phyloP scores from a whole-genome alignment of 2,329 filamentous ascomycete species.

The Aspergillus sp. region DNA sequence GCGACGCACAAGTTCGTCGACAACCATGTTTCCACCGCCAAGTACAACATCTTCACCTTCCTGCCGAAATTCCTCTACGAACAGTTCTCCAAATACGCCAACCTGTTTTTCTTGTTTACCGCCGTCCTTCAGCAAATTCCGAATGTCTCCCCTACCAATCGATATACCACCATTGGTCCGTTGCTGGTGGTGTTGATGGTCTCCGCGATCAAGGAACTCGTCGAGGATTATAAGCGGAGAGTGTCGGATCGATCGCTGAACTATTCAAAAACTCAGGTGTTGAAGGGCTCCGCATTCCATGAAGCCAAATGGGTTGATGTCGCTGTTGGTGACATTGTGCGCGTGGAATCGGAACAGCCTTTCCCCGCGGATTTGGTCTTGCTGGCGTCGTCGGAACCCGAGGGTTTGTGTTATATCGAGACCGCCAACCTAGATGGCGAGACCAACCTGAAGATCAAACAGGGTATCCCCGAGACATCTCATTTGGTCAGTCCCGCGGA shows the following conservation, averaged over 20 bases:
- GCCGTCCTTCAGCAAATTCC: conserved; percentile 93
- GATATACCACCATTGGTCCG: conserved; percentile 95
- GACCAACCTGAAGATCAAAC: conserved; percentile 98
- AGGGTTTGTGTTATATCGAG: conserved; percentile 97
- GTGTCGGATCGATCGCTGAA: conserved; percentile 84
- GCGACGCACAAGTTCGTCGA: conserved; percentile 84
- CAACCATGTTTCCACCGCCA: conserved; percentile 96
- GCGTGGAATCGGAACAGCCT: conserved; percentile 90
- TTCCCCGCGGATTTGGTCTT: conserved; percentile 94
- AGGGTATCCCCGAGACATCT: conserved; percentile 89
- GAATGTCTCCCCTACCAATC: conserved; percentile 89
- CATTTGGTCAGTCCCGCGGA: conserved; percentile 83
- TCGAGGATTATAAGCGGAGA: conserved; percentile 91
- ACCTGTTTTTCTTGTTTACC: conserved; percentile 98
- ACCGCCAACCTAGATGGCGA: conserved; percentile 97
- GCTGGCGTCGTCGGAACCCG: conserved; percentile 90
- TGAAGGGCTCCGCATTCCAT: conserved; percentile 79
- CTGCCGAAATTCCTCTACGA: conserved; percentile 96
- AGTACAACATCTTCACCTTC: conserved; percentile 93
- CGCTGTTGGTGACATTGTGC: conserved; percentile 84
- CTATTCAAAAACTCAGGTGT: conserved; percentile 76
- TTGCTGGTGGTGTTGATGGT: conserved; percentile 84
- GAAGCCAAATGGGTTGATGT: conserved; percentile 94
- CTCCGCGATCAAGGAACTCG: conserved; percentile 90
- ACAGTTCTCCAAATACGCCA: conserved; percentile 99